phyloP scores from a whole-genome alignment of 2,329 filamentous ascomycete species.

The Fusarium pseudocircinatum region DNA sequence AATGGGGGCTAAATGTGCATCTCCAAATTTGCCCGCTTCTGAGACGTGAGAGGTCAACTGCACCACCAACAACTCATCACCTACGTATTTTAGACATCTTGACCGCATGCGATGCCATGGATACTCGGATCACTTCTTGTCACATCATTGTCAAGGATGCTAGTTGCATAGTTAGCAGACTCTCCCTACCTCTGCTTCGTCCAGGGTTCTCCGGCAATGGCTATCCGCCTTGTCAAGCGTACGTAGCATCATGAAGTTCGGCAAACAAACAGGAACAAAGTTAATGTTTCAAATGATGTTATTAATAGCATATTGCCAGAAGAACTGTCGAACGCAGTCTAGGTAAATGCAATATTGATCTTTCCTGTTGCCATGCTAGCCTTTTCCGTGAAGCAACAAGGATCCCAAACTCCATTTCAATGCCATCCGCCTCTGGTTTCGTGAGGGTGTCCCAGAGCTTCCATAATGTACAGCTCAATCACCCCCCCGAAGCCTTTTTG shows the following conservation, averaged over 20 bases:
- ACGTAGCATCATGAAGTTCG: conserved; percentile 14
- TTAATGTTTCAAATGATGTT: neutral
- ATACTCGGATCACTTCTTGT: conserved; percentile 13
- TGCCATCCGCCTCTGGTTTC: conserved; percentile 10
- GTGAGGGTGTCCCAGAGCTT: neutral
- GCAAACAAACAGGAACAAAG: neutral
- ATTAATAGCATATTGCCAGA: conserved; percentile 15
- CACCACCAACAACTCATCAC: conserved; percentile 22
- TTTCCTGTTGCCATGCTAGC: neutral
- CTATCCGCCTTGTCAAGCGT: neutral
- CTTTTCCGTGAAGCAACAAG: conserved; percentile 24
- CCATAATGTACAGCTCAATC: neutral
- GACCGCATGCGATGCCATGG: conserved; percentile 24
- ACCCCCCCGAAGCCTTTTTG: neutral
- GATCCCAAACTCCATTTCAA: conserved; percentile 31
- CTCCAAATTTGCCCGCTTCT: conserved; percentile 31
- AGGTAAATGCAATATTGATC: conserved; percentile 8
- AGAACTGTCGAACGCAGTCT: conserved; percentile 5
- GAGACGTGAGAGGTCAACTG: conserved; percentile 25
- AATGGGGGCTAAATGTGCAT: conserved; percentile 42
- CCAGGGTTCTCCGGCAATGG: neutral
- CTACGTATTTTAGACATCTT: conserved; percentile 13
- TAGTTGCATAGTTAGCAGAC: conserved; percentile 3
- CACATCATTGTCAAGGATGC: neutral
- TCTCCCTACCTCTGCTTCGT: neutral